Evolutionary conservation across 805 yeast genomes (phyloP), one percentile per base, ranked within the genome.

Genomic region (Yueomyces sinensis): DNA sequence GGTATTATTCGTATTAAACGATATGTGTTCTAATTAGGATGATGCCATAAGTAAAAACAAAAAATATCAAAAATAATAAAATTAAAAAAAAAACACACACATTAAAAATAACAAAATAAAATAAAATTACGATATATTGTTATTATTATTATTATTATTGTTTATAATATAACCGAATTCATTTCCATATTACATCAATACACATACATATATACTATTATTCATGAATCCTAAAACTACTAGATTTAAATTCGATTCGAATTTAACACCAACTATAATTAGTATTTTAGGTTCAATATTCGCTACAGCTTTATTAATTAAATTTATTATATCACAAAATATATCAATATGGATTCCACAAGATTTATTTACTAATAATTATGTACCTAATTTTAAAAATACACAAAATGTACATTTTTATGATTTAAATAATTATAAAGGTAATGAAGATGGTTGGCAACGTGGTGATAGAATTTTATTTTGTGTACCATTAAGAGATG

Each of bases 401-500:
- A 46, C 49, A 5, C 61, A 62, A 7, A 50, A 42, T 30, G 83
- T 82, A 9, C 76, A 70, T 44, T 81, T 70, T 47, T 83, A 76
- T 53, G 96, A 87, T 52, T 61, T 87, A 47, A 66, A 63, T 15
- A 68, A 78, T 40, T 75, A 73, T 45, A 65, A 61, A 32, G 86
- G 91, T 5, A 58, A 77, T 13, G 68, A 68, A 5, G 69, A 74
- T 35, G 95, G 95, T 6, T 80, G 91, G 91, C 80, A 77, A 46
- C 62, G 65, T 32, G 72, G 70, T 13, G 95, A 87, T 52, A 66
- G 94, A 32, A 78, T 86, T 16, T 61, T 86, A 38, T 82, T 83
- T 44, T 74, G 89, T 45, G 94, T 87, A 9, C 96, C 96, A 5
- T 65, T 86, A 44, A 73, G 96, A 61, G 95, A 87, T 55, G 96